Conservation (phyloP, 2,329 filamentous ascomycete species). For the Penicillium psychrosexuale region DNA sequence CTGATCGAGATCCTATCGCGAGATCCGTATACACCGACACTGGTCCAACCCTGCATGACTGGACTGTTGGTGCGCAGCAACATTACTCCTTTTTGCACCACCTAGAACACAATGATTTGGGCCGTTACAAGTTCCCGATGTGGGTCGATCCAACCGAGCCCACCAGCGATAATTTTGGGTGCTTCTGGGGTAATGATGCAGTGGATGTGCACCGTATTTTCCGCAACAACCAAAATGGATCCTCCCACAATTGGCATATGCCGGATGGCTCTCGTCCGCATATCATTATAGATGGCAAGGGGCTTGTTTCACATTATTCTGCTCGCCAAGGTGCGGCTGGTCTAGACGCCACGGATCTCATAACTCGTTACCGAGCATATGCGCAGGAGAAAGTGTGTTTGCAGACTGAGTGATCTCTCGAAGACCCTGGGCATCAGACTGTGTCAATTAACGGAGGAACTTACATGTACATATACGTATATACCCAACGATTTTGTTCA, state of each 20-base stretch:
- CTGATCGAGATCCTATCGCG: slow-evolving; percentile 48
- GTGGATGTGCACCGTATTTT: slow-evolving; percentile 44
- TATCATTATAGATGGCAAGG: slow-evolving; percentile 54
- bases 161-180: slow-evolving; percentile 55
- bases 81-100: slow-evolving; percentile 50
- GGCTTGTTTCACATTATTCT: slow-evolving; percentile 54
- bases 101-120: slow-evolving; percentile 47
- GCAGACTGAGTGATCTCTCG: slow-evolving; percentile 7
- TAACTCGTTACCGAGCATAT: slow-evolving; percentile 54
- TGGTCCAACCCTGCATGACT: slow-evolving; percentile 47
- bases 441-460: not conserved
- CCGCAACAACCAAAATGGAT: slow-evolving; percentile 43
- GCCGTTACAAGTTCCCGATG: slow-evolving; percentile 48
- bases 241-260: slow-evolving; percentile 38
- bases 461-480: not conserved
- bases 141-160: slow-evolving; percentile 50
- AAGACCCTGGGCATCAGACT: not conserved
- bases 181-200: slow-evolving; percentile 54
- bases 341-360: slow-evolving; percentile 52
- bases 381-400: slow-evolving; percentile 53
- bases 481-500: not conserved
- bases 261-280: slow-evolving; percentile 22
- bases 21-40: slow-evolving; percentile 48
- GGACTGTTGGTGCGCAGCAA: slow-evolving; percentile 50
- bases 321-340: slow-evolving; percentile 43